Base-by-base conservation (phyloP, 306 rosid species). In the Begonia peltatifolia region DNA sequence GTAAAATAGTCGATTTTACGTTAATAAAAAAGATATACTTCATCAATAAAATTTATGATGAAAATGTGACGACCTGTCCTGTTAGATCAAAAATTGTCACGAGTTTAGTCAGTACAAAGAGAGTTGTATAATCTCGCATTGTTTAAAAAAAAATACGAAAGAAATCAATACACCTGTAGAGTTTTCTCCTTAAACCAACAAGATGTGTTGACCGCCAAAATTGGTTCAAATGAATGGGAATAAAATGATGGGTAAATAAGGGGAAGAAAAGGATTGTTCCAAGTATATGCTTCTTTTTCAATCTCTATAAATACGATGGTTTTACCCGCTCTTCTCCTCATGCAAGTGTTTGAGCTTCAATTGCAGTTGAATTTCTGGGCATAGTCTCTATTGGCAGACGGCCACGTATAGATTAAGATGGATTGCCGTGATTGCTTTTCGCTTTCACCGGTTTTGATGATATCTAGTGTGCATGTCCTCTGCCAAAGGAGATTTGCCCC, bases 301-400 rank as follows among this genome's bases (percentile, higher is more conserved):
- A 18, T 15, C n/a, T 3, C 16, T 22, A 63, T 38, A 68, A 55
- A 68, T 25, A 61, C 25, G 38, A 53, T 12, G 46, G 14, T 10
- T 44, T 49, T 9, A n/a, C 16, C 0, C 4, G 14, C 12, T 17
- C 10, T 49, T n/a, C 17, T 16, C 53, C 16, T 3, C 12, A 0
- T 13, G 16, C 17, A 49, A 9, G 9, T 6, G 2, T 11, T 10
- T 47, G 52, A 10, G 11, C 14, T 58, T 1, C 54, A 3, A 46
- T 47, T 42, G 61, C 53, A 42, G 66, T 30, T 17, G 74, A 54
- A 70, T 64, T 70, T 59, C 47, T 46, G 47, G 63, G 63, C 71
- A 47, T 54, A 47, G 14, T 63, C 56, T 44, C 61, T 55, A 23
- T 61, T 53, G 68, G 67, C 68, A 71, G 55, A 48, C 25, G 46